phyloP scores from a whole-genome alignment of 2,329 filamentous ascomycete genomes.

The Nothomitra cinnamomea region DNA sequence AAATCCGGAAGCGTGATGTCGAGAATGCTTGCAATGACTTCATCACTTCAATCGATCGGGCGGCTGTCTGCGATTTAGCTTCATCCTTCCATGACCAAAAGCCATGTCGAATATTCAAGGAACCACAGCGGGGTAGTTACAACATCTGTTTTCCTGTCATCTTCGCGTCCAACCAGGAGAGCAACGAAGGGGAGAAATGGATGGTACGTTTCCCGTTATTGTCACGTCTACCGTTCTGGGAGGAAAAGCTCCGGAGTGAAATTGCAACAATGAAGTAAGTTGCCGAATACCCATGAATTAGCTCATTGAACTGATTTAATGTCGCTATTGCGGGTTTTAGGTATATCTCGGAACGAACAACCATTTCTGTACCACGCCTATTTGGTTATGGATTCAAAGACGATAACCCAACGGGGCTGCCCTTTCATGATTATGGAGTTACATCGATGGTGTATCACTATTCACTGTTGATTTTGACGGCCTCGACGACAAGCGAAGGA shows the following conservation, averaged over 20 bases:
- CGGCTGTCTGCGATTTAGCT: background rate
- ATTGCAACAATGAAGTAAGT: background rate
- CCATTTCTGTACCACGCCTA: background rate
- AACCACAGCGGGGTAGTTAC: background rate
- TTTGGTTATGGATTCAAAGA: background rate
- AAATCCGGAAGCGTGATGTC: background rate
- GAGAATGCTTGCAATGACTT: background rate
- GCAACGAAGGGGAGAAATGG: background rate
- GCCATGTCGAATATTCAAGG: background rate
- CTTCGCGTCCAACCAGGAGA: background rate
- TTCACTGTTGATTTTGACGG: background rate
- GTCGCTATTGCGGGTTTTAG: background rate
- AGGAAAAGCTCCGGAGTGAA: background rate
- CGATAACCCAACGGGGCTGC: background rate
- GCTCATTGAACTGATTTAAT: background rate
- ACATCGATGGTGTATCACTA: background rate
- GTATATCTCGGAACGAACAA: background rate
- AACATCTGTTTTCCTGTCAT: background rate
- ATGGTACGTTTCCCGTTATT: background rate
- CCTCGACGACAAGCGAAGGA: background rate
- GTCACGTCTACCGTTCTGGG: background rate
- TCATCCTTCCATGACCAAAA: background rate
- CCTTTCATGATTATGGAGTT: background rate
- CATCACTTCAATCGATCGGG: background rate
- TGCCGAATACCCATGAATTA: background rate